A percentile compares a stretch with the other conserved stretches of the same genome.
These are phyloP conservation scores for Chiua virens DNA, from an alignment of 768 basidiomycete species.

Conservation along the genomic window DNA sequence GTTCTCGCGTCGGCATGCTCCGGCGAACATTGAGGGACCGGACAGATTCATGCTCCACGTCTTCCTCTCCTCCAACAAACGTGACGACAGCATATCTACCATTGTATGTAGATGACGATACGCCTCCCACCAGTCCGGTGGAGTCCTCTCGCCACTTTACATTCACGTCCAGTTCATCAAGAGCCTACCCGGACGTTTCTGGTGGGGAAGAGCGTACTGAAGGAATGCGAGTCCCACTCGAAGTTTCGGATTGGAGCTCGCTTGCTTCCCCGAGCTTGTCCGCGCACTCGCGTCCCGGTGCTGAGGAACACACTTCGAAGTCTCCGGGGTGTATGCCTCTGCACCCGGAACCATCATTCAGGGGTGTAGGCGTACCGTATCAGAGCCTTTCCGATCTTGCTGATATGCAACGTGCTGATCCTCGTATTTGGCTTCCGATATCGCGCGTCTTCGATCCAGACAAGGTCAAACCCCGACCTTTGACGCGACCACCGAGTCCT, in stretches of 20 bases:
- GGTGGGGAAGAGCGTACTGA: neutral
- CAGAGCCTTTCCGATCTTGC: slow-evolving; percentile 17
- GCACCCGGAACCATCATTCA: slow-evolving; percentile 6
- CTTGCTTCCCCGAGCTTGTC: neutral
- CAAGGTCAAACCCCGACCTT: slow-evolving; percentile 24
- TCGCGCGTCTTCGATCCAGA: slow-evolving; percentile 25
- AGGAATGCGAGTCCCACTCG: slow-evolving; percentile 1
- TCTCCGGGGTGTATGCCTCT: slow-evolving; percentile 3
- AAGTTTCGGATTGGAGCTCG: slow-evolving; percentile 8
- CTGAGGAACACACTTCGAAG: slow-evolving; percentile 11
- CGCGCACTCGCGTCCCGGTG: slow-evolving; percentile 3
- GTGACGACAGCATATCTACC: slow-evolving; percentile 23
- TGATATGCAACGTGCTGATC: slow-evolving; percentile 13
- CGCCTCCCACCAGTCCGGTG: slow-evolving; percentile 5
- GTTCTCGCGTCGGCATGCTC: slow-evolving; percentile 9
- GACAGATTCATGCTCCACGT: slow-evolving; percentile 2
- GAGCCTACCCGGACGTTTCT: slow-evolving; percentile 11
- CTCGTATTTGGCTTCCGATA: slow-evolving; percentile 29
- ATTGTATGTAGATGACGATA: slow-evolving; percentile 17
- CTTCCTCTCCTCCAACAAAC: slow-evolving; percentile 27
- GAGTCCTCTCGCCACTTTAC: slow-evolving; percentile 17
- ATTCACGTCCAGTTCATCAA: slow-evolving; percentile 17
- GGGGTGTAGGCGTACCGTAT: slow-evolving; percentile 20
- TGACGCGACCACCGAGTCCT: slow-evolving; percentile 25
- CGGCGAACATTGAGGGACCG: slow-evolving; percentile 9